These are phyloP conservation scores for Conringia planisiliqua DNA, from an alignment of 345 rosid genomes.

Conservation along the genomic window DNA sequence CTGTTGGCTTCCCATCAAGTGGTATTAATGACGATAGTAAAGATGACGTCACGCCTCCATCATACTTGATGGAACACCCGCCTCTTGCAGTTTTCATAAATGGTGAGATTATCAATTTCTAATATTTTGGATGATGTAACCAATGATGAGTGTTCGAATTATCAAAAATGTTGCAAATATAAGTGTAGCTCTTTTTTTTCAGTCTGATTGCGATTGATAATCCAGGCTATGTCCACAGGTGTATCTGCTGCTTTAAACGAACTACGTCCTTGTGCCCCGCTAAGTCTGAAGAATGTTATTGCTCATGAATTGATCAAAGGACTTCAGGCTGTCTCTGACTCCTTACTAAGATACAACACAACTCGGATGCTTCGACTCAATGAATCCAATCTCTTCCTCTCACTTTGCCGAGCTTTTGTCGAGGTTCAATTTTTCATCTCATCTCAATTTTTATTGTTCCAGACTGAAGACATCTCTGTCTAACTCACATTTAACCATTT, in stretches of 20 bases:
- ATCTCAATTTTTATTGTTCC: neutral
- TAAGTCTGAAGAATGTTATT: conserved; percentile 70
- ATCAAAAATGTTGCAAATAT: neutral
- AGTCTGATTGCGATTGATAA: neutral
- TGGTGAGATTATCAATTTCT: conserved; percentile 40
- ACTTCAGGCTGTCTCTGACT: conserved; percentile 78
- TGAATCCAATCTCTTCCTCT: conserved; percentile 77
- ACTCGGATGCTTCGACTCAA: conserved; percentile 89
- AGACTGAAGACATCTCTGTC: neutral
- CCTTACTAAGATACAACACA: conserved; percentile 74
- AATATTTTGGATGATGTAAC: neutral
- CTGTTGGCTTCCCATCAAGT: conserved; percentile 75
- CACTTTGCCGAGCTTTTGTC: conserved; percentile 83
- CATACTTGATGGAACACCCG: conserved; percentile 95
- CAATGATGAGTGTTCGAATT: neutral
- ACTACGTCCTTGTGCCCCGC: conserved; percentile 84
- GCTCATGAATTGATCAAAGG: conserved; percentile 82
- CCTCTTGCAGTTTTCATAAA: conserved; percentile 95
- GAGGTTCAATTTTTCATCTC: conserved; percentile 47
- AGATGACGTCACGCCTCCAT: conserved; percentile 93
- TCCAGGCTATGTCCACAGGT: conserved; percentile 42
- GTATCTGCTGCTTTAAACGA: conserved; percentile 94
- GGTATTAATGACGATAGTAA: conserved; percentile 58
- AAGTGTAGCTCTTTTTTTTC: neutral
- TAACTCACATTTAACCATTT: conserved; percentile 4